Conservation (phyloP, 108 stramenopile species). For the Cyclostephanos invisitatus region DNA sequence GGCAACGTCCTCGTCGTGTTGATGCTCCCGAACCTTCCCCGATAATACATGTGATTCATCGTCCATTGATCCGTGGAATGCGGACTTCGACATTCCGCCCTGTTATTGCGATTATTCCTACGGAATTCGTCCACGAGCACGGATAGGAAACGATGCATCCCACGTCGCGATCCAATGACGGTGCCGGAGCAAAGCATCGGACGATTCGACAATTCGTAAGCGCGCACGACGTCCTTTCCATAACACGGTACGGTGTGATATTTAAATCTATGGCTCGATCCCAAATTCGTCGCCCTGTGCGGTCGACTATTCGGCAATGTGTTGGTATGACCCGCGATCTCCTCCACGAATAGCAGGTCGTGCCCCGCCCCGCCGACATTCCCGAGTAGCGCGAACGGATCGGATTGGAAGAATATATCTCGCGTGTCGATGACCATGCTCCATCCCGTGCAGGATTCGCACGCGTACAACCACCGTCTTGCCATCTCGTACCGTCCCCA, state of each 20-base stretch:
- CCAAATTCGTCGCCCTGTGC: constrained; percentile 41
- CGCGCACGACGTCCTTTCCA: constrained; percentile 31
- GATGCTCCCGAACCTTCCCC: constrained; percentile 48
- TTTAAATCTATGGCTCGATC: constrained; percentile 24
- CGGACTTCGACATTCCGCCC: constrained; percentile 57
- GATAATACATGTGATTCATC: constrained; percentile 79
- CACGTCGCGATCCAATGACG: constrained; percentile 65
- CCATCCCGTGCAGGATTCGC: constrained; percentile 69
- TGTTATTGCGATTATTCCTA: constrained; percentile 44
- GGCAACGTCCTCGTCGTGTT: constrained; percentile 40
- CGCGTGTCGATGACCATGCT: constrained; percentile 70
- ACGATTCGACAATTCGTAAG: constrained; percentile 54
- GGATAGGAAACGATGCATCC: constrained; percentile 65
- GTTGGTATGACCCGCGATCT: constrained; percentile 52
- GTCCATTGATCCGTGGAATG: constrained; percentile 73
- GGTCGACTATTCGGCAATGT: constrained; percentile 17
- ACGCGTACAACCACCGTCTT: constrained; percentile 64
- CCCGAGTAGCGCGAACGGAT: constrained; percentile 68
- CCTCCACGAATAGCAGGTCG: constrained; percentile 71
- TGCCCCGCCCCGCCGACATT: constrained; percentile 49
- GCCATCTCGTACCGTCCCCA: constrained; percentile 75
- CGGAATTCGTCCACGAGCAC: constrained; percentile 71
- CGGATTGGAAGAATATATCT: constrained; percentile 71
- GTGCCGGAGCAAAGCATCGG: constrained; percentile 83
- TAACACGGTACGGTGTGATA: constrained; percentile 35